Conservation (phyloP, 78 protist species). For the Bigelowiella natans region DNA sequence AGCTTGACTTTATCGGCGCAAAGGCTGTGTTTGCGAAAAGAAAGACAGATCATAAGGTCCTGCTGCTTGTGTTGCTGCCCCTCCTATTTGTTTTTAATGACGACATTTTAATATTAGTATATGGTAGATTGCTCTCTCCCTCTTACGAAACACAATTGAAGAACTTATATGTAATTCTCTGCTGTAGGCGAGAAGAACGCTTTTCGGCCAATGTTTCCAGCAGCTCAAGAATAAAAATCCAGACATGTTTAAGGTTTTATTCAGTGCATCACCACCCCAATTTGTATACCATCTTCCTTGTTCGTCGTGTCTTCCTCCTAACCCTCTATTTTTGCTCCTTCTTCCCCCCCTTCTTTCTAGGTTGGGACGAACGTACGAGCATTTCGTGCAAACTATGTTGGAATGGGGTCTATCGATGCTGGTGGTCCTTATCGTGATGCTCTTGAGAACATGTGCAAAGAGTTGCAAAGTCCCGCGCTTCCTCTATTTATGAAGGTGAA, state of each 20-base stretch:
- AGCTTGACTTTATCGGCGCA: background rate
- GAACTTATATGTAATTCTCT: too few species aligned
- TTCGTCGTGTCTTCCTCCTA: too few species aligned
- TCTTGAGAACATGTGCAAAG: background rate
- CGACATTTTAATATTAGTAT: background rate
- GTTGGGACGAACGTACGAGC: background rate
- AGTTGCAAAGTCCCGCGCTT: background rate
- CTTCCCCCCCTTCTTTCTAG: too few species aligned
- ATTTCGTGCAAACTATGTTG: background rate
- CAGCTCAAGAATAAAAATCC: background rate
- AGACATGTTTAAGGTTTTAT: background rate
- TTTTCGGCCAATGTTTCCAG: background rate
- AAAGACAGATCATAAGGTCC: background rate
- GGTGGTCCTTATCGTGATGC: background rate
- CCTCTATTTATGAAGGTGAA: background rate
- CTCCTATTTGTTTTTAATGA: background rate
- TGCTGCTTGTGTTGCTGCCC: background rate
- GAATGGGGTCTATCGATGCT: background rate
- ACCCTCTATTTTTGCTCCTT: too few species aligned
- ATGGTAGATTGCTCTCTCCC: too few species aligned
- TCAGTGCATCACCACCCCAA: too few species aligned
- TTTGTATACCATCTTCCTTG: too few species aligned
- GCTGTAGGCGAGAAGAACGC: background rate
- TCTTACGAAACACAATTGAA: too few species aligned
- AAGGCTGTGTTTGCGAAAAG: background rate